Evolutionary conservation across 202 grass and related monocot genomes (phyloP).

Genomic region (Eragrostis tef): DNA sequence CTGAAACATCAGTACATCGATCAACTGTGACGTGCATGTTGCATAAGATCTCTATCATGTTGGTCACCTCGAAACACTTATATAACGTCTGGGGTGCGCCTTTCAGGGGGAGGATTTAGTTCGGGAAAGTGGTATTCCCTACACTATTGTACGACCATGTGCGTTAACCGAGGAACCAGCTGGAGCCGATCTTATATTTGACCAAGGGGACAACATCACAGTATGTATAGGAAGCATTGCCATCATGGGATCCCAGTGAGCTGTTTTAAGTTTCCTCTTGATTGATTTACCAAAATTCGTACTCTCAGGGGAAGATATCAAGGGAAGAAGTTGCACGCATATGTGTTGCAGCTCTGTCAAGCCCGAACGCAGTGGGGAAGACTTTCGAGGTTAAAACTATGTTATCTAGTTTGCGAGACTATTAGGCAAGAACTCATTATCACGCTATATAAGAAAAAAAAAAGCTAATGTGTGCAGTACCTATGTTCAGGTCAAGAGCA

Average conservation of each 20-base stretch:
- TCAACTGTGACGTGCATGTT: background rate
- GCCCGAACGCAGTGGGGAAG: slow-evolving; percentile 77
- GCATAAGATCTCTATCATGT: background rate
- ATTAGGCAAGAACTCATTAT: slow-evolving; percentile 4
- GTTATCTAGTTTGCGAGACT: slow-evolving; percentile 4
- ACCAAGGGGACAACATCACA: slow-evolving; percentile 94
- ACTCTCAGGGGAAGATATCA: slow-evolving; percentile 81
- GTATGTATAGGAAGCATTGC: slow-evolving; percentile 49
- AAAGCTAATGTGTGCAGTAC: slow-evolving; percentile 21
- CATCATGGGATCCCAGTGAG: slow-evolving; percentile 6
- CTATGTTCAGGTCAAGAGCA: slow-evolving; percentile 82
- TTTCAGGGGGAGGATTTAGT: slow-evolving; percentile 95
- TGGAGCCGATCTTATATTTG: slow-evolving; percentile 95
- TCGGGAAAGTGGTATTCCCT: slow-evolving; percentile 77
- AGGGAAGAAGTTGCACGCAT: slow-evolving; percentile 90
- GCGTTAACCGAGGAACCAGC: slow-evolving; percentile 92
- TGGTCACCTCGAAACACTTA: slow-evolving; percentile 8
- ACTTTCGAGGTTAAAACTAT: slow-evolving; percentile 76
- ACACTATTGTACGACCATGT: slow-evolving; percentile 84
- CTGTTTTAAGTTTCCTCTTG: background rate
- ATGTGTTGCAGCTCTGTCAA: slow-evolving; percentile 79
- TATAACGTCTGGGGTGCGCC: background rate
- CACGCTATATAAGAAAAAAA: slow-evolving; percentile 8
- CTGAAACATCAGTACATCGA: background rate
- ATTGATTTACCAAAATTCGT: slow-evolving; percentile 4